A percentile compares a stretch with the other conserved stretches of the same genome.
These are phyloP conservation scores for Iris pallida DNA, from an alignment of 116 monocot genomes.

Conservation along the genomic window DNA sequence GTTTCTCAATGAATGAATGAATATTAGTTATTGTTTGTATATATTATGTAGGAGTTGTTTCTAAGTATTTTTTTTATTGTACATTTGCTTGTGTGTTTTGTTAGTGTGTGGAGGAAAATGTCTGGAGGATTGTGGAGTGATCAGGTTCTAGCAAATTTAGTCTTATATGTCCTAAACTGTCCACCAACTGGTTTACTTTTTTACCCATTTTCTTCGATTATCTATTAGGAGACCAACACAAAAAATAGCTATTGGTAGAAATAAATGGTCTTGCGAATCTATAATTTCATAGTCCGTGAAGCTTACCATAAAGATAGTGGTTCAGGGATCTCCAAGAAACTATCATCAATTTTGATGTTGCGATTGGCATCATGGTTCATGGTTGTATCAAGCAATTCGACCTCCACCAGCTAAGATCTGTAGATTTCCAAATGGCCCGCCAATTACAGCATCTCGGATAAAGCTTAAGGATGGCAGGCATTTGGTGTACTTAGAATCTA, in stretches of 20 bases:
- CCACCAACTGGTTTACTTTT: not conserved
- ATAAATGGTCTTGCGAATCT: not conserved
- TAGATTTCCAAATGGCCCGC: conserved; percentile 45
- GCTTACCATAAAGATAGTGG: not conserved
- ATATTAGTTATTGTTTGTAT: too few relatives aligned
- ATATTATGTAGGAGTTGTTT: too few relatives aligned
- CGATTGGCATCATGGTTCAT: conserved; percentile 14
- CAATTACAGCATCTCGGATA: conserved; percentile 47
- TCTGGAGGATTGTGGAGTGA: too few relatives aligned
- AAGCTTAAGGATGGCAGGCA: conserved; percentile 65
- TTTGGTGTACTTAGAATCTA: conserved; percentile 58
- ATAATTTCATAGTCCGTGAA: not conserved
- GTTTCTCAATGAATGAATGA: too few relatives aligned
- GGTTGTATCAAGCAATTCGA: conserved; percentile 20
- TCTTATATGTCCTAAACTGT: not conserved
- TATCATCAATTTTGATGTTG: conserved; percentile 14
- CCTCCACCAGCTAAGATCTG: conserved; percentile 50
- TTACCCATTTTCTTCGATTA: too few relatives aligned
- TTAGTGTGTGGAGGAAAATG: too few relatives aligned
- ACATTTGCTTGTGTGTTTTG: too few relatives aligned
- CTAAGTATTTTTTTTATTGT: too few relatives aligned
- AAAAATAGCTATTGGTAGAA: not conserved
- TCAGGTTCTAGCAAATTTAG: not conserved
- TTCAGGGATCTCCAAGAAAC: conserved; percentile 16
- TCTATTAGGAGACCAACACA: too few relatives aligned